Evolutionary conservation across 2,329 filamentous ascomycete genomes (phyloP).

Genomic region (Nothopassalora personata): DNA sequence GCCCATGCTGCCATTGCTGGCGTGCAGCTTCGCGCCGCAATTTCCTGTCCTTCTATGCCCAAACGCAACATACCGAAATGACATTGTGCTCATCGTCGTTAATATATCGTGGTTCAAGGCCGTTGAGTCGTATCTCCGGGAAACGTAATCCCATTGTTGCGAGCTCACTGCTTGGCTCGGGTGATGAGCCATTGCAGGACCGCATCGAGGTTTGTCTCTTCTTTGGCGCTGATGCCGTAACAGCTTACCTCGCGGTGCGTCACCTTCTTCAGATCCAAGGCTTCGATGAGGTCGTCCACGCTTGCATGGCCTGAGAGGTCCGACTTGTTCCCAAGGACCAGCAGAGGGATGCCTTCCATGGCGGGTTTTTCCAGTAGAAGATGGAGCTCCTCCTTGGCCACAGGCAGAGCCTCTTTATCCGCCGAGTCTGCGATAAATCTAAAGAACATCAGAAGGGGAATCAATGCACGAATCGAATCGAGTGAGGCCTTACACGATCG

Average conservation of each 20-base stretch:
- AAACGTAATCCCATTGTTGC: slow-evolving; percentile 7
- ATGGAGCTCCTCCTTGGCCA: slow-evolving; percentile 89
- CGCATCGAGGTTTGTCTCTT: slow-evolving; percentile 96
- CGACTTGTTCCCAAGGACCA: slow-evolving; percentile 96
- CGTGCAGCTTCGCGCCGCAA: slow-evolving; percentile 28
- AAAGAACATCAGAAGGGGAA: slow-evolving; percentile 2
- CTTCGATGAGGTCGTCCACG: slow-evolving; percentile 92
- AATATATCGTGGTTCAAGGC: slow-evolving; percentile 17
- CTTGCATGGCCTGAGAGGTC: slow-evolving; percentile 86
- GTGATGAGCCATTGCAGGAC: slow-evolving; percentile 96
- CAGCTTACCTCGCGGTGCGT: slow-evolving; percentile 92
- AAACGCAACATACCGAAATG: slow-evolving; percentile 13
- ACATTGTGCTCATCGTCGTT: slow-evolving; percentile 14
- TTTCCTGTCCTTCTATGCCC: slow-evolving; percentile 20
- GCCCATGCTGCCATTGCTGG: slow-evolving; percentile 33
- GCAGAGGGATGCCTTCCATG: slow-evolving; percentile 80
- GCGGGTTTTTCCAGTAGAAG: slow-evolving; percentile 77
- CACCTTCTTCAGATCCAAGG: slow-evolving; percentile 82
- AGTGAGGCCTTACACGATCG: slow-evolving; percentile 65
- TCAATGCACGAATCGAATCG: background rate
- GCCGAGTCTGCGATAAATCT: slow-evolving; percentile 96
- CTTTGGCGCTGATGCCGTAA: slow-evolving; percentile 97
- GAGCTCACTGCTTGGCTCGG: slow-evolving; percentile 62
- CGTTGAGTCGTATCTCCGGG: slow-evolving; percentile 16
- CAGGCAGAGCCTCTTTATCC: slow-evolving; percentile 71